phyloP scores from a whole-genome alignment of 495 filamentous ascomycete genomes.

The Daldinia grandis region DNA sequence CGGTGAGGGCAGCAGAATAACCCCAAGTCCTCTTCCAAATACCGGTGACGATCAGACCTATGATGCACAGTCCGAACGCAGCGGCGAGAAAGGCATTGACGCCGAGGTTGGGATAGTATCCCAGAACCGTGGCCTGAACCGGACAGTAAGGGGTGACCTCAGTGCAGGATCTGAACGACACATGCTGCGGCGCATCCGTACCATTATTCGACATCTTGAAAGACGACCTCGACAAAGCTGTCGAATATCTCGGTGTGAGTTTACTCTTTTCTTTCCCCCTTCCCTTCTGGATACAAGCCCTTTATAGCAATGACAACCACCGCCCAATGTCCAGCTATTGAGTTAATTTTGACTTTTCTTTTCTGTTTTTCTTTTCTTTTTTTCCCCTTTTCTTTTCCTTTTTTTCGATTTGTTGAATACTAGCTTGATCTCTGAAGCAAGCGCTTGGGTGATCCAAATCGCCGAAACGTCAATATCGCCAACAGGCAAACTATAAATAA shows the following conservation, averaged over 20 bases:
- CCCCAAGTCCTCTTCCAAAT: constrained; percentile 69
- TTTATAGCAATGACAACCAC: background rate
- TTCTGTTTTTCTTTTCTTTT: too few relatives aligned
- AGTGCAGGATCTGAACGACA: constrained; percentile 56
- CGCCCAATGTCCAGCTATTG: background rate
- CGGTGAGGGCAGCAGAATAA: constrained; percentile 61
- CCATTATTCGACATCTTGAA: constrained; percentile 38
- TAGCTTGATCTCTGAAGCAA: constrained; percentile 10
- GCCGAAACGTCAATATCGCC: background rate
- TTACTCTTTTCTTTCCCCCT: background rate
- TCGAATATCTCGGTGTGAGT: background rate
- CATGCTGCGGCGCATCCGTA: constrained; percentile 20
- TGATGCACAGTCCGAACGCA: constrained; percentile 60
- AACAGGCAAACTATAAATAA: background rate
- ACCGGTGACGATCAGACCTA: constrained; percentile 60
- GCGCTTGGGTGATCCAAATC: constrained; percentile 6
- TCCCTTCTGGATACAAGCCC: background rate
- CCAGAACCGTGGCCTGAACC: constrained; percentile 68
- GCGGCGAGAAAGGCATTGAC: constrained; percentile 69
- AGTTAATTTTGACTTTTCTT: too few relatives aligned
- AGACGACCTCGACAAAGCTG: background rate
- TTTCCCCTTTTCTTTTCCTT: too few relatives aligned
- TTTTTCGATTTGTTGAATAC: background rate
- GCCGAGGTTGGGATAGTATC: constrained; percentile 71
- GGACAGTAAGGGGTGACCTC: constrained; percentile 62